These are phyloP conservation scores for Telfairia occidentalis DNA, from an alignment of 331 rosid genomes.

Conservation along the genomic window DNA sequence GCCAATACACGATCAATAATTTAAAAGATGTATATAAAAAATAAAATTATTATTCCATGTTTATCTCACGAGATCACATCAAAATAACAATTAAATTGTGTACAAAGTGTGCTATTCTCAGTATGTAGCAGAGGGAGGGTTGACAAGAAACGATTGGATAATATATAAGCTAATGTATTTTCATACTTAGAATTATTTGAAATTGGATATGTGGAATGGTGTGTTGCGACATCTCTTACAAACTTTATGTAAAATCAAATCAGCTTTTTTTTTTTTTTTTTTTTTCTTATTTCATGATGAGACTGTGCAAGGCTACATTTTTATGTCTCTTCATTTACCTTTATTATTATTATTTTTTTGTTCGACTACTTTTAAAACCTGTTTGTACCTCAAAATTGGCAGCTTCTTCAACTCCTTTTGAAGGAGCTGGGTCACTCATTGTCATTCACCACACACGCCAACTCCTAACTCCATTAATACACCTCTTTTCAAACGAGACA, in stretches of 20 bases:
- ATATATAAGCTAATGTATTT: neutral
- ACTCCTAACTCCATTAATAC: neutral
- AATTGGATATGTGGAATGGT: neutral
- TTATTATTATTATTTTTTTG: neutral
- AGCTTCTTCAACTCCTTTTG: neutral
- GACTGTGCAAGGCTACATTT: neutral
- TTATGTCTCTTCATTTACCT: neutral
- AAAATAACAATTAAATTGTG: too few species aligned
- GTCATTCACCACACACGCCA: neutral
- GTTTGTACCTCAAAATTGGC: neutral
- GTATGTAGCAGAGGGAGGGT: neutral
- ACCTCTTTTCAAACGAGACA: neutral
- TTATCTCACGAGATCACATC: too few species aligned
- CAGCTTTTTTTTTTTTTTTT: neutral
- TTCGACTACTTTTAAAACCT: neutral
- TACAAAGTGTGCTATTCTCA: too few species aligned
- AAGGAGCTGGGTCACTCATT: neutral
- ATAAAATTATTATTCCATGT: neutral
- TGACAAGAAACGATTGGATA: neutral
- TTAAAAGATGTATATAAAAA: too few species aligned
- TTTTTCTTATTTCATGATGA: neutral
- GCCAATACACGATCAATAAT: too few species aligned
- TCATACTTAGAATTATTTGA: neutral
- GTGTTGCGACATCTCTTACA: neutral
- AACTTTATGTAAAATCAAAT: constrained; percentile 13